Percentiles rank a stretch among this genome's conserved stretches.
phyloP scores from a whole-genome alignment of 495 filamentous ascomycete species.

The Penicillium odoratum region DNA sequence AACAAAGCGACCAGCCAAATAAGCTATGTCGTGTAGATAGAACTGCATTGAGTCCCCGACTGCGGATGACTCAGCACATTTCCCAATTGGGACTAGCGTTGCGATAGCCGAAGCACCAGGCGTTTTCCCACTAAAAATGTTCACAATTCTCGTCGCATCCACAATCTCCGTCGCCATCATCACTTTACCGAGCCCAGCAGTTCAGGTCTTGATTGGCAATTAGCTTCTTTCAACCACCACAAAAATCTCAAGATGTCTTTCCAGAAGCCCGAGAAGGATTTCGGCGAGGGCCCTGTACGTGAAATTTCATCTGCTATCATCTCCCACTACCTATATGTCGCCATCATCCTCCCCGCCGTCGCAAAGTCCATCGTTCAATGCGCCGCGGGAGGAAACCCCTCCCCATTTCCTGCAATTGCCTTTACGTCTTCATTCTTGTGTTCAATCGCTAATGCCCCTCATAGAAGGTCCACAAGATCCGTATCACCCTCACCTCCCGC shows the following conservation, averaged over 20 bases:
- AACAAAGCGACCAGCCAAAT: slow-evolving; percentile 9
- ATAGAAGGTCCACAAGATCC: slow-evolving; percentile 96
- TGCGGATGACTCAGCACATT: slow-evolving; percentile 5
- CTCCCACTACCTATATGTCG: background rate
- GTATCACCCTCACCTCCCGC: slow-evolving; percentile 92
- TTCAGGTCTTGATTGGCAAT: slow-evolving; percentile 62
- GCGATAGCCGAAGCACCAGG: slow-evolving; percentile 48
- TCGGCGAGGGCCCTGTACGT: slow-evolving; percentile 77
- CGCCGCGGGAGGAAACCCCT: background rate
- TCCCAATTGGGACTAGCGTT: slow-evolving; percentile 31
- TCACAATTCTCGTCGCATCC: slow-evolving; percentile 34
- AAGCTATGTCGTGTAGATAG: slow-evolving; percentile 5
- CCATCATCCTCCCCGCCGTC: slow-evolving; percentile 4
- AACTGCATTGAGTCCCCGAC: slow-evolving; percentile 22
- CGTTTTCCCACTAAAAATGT: slow-evolving; percentile 37
- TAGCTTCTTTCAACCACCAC: slow-evolving; percentile 27
- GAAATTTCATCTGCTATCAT: slow-evolving; percentile 1
- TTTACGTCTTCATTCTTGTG: background rate
- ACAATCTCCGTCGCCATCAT: slow-evolving; percentile 57
- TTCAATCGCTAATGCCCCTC: slow-evolving; percentile 18
- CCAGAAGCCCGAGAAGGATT: slow-evolving; percentile 95
- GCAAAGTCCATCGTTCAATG: background rate
- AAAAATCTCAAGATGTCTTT: slow-evolving; percentile 75
- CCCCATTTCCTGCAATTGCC: background rate
- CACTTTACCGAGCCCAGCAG: slow-evolving; percentile 75